phyloP scores from a whole-genome alignment of 1,284 basidiomycete species.

The Gymnopus androsaceus region DNA sequence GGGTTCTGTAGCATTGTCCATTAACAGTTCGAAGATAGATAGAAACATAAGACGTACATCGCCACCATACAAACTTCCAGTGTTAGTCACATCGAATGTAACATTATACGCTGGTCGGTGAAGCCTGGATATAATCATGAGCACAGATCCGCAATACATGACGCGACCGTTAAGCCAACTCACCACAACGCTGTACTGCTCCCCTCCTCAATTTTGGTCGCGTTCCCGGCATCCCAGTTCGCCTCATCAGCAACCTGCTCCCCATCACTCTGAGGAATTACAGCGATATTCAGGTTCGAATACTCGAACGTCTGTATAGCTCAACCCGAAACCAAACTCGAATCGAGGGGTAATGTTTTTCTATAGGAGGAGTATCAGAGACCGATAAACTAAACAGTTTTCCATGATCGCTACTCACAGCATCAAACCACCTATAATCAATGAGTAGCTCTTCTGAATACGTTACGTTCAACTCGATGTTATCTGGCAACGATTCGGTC shows the following conservation, averaged over 20 bases:
- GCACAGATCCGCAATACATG: background rate
- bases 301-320: constrained; percentile 83
- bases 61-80: constrained; percentile 53
- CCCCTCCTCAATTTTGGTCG: constrained; percentile 7
- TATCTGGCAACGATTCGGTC: no score
- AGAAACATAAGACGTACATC: constrained; percentile 40
- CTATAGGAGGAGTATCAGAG: no score
- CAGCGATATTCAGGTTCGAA: constrained; percentile 48
- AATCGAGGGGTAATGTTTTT: constrained; percentile 61
- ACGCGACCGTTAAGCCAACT: constrained; percentile 11
- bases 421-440: constrained; percentile 80
- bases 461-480: constrained; percentile 55
- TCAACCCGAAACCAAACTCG: constrained; percentile 85
- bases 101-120: constrained; percentile 63
- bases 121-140: constrained; percentile 56
- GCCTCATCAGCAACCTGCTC: background rate
- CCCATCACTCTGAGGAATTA: constrained; percentile 27
- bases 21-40: background rate
- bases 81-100: constrained; percentile 61
- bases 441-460: constrained; percentile 73
- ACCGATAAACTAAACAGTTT: background rate
- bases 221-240: constrained; percentile 6
- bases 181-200: constrained; percentile 55
- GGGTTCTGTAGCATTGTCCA: constrained; percentile 53
- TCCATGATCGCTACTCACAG: constrained; percentile 37